Evolutionary conservation across 2,329 filamentous ascomycete genomes (phyloP).

Genomic region (Epichloe gansuensis): DNA sequence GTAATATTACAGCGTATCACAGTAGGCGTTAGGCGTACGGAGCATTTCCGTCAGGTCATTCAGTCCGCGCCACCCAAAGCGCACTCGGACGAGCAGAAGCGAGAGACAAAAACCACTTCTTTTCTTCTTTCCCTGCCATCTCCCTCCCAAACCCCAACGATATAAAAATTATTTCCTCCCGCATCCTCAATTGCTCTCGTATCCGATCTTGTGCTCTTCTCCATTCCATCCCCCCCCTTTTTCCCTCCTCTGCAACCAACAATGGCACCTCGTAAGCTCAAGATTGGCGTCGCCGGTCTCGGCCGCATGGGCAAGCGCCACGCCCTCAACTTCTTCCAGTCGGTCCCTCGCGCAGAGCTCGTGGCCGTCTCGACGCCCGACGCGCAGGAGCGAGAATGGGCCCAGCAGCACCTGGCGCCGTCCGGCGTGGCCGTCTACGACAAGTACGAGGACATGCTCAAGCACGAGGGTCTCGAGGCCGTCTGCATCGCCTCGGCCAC

Average conservation of each 20-base stretch:
- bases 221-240: no score
- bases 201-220: background rate
- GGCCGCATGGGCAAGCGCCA: conserved; percentile 41
- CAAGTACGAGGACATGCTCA: conserved; percentile 33
- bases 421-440: conserved; percentile 31
- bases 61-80: no score
- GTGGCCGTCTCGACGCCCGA: conserved; percentile 37
- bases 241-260: background rate
- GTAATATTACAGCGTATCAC: no score
- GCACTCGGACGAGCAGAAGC: no score
- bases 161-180: background rate
- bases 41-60: no score
- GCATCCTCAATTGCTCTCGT: background rate
- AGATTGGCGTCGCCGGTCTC: conserved; percentile 34
- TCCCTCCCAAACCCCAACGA: background rate
- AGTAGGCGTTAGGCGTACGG: no score
- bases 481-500: conserved; percentile 29
- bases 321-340: conserved; percentile 33
- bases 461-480: conserved; percentile 23
- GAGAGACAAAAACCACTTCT: no score
- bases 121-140: background rate
- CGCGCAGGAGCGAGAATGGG: conserved; percentile 30
- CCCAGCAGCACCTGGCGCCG: conserved; percentile 27
- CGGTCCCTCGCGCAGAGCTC: conserved; percentile 32
- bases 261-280: conserved; percentile 19